These are phyloP conservation scores for Fusarium napiforme DNA, from an alignment of 2,329 filamentous ascomycete genomes.

Conservation along the genomic window DNA sequence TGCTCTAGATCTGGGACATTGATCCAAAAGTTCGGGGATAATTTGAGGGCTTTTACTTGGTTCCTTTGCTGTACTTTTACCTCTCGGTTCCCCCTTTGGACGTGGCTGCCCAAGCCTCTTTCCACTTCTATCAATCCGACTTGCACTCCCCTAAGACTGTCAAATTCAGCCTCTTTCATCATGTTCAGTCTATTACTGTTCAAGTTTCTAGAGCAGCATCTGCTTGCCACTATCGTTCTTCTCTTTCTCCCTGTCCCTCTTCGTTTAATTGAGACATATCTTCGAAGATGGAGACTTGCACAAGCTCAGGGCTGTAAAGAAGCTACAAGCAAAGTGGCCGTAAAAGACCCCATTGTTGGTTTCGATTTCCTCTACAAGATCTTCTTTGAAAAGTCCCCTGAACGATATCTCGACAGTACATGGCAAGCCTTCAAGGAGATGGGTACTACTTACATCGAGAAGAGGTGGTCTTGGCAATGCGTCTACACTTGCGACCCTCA, in stretches of 20 bases:
- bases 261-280: slow-evolving; percentile 15
- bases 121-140: background rate
- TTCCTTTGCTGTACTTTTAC: slow-evolving; percentile 33
- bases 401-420: slow-evolving; percentile 45
- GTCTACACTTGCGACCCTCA: slow-evolving; percentile 57
- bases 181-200: slow-evolving; percentile 34
- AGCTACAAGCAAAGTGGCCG: slow-evolving; percentile 35
- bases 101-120: slow-evolving; percentile 25
- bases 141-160: background rate
- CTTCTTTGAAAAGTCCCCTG: slow-evolving; percentile 42
- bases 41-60: slow-evolving; percentile 19
- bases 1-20: slow-evolving; percentile 42
- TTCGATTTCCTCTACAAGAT: slow-evolving; percentile 50
- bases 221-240: slow-evolving; percentile 29
- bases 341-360: slow-evolving; percentile 49
- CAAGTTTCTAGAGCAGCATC: slow-evolving; percentile 30
- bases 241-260: slow-evolving; percentile 34
- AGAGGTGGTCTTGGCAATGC: slow-evolving; percentile 48
- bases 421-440: slow-evolving; percentile 44
- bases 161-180: background rate
- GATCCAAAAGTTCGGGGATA: slow-evolving; percentile 43
- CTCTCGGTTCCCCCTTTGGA: slow-evolving; percentile 23
- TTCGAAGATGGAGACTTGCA: slow-evolving; percentile 31
- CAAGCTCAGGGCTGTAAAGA: slow-evolving; percentile 40
- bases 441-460: slow-evolving; percentile 49